Base-by-base conservation (phyloP, 1,139 yeast species). In the Zygotorulaspora mrakii region DNA sequence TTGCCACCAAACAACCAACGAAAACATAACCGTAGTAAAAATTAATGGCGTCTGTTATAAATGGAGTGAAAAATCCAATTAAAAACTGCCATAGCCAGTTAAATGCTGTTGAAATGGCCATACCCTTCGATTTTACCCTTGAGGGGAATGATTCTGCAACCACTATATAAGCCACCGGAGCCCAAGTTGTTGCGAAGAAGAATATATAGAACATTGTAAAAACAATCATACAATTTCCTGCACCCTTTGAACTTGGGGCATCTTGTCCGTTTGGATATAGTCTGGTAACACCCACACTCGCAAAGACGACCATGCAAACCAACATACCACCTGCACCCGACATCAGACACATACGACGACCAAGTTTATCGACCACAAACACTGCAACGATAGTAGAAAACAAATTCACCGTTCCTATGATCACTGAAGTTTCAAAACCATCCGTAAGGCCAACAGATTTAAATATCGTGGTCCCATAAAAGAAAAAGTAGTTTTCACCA, bases 101-200 rank as follows among this genome's bases (percentile, higher is more conserved):
- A 42, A 80, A 72, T 42, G 79, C 80, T 23, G 77, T 69, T 37
- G 87, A 82, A 48, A 82, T 65, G 47, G 85, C 77, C 78, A 82
- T 79, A 48, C 81, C 85, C 68, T 81, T 80, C 35, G 85, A 72
- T 66, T 84, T 77, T 58, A 82, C 77, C 66, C 87, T 74, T 53
- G 81, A 73, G 59, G 91, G 89, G 68, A 76, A 82, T 42, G 79
- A 70, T 67, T 83, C 91, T 25, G 88, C 76, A 37, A 77, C 73
- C 55, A 81, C 77, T 49, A 79, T 79, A 68, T 70, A 83, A 40
- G 78, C 79, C 57, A 79, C 76, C 54, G 89, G 87, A 47, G 87
- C 94, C 91, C 91, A 82, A 13, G 89, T 77, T 38, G 79, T 70
- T 38, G 91, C 89, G 61, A 82, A 83, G 69, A 74, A 78, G 73